phyloP scores from a whole-genome alignment of 2,329 filamentous ascomycete species.

The Monosporascus sp. region DNA sequence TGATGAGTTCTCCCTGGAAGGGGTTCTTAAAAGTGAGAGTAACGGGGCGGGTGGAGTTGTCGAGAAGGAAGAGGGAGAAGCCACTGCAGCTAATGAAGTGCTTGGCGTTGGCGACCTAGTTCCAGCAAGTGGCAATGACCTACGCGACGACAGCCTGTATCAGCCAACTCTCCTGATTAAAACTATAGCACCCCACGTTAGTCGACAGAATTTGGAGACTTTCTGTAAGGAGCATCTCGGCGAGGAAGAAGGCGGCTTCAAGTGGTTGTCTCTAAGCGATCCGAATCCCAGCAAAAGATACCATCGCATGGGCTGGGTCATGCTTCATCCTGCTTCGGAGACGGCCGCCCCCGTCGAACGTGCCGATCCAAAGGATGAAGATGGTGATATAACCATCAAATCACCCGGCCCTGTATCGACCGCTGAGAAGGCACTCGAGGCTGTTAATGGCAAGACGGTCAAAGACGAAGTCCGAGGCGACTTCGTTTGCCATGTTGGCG shows the following conservation, averaged over 20 bases:
- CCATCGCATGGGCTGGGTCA: constrained; percentile 97
- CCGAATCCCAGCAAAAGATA: constrained; percentile 96
- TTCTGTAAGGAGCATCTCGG: constrained; percentile 94
- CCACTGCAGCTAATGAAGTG: constrained; percentile 85
- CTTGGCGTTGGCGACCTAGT: constrained; percentile 88
- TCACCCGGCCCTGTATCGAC: constrained; percentile 48
- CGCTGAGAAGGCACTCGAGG: constrained; percentile 82
- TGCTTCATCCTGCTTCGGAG: constrained; percentile 78
- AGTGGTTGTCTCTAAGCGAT: constrained; percentile 92
- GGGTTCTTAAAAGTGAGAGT: constrained; percentile 87
- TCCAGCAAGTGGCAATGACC: constrained; percentile 75
- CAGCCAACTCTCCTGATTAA: constrained; percentile 96
- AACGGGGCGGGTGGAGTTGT: constrained; percentile 79
- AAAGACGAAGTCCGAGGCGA: constrained; percentile 90
- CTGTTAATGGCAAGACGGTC: constrained; percentile 97
- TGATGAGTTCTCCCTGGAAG: constrained; percentile 91
- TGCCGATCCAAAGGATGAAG: constrained; percentile 67
- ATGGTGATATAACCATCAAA: constrained; percentile 51
- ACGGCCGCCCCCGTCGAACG: constrained; percentile 60
- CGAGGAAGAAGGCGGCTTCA: constrained; percentile 86
- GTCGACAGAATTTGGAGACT: constrained; percentile 83
- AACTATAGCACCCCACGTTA: constrained; percentile 94
- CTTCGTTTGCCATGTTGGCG: constrained; percentile 94
- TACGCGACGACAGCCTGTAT: constrained; percentile 81
- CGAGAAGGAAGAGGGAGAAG: constrained; percentile 94